Evolutionary conservation across 306 rosid species (phyloP), one percentile per base, ranked within the genome.

Genomic region (Quercus aquifolioides): DNA sequence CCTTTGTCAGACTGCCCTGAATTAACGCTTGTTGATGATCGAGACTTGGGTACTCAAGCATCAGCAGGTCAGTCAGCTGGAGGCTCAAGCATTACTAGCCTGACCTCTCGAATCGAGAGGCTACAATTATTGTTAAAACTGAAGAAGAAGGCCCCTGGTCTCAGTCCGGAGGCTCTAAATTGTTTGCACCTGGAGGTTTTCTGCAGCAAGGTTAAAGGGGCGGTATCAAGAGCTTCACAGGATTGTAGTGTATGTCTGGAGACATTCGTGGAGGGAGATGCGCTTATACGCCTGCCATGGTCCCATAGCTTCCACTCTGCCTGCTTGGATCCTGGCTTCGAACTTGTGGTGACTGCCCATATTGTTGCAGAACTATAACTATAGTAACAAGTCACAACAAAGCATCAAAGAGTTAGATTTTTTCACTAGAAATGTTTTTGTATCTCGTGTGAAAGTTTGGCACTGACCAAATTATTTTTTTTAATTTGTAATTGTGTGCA

Each of bases 181-280:
- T 67, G 90, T 81, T 85, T 92, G 85, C 84, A 74, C 31, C 23
- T 78, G 41, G 91, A 90, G 86, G 60, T 85, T 75, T 91, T 85
- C 74, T 82, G 84, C 56, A 23, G 75, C 82, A 55, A 64, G 1
- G 88, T 71, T 1, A 72, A 73, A 0, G 76, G 55, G 28, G 74
- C 55, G 25, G 90, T 67, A 49, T 76, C 85, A 69, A 79, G 75
- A 55, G 78, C 76, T 41, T 73, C 86, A 17, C 77, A 43, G 43
- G 97, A 92, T 30, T 94, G 98, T 84, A 81, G 97, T 78, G 88
- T 92, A 86, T 94, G 94, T 79, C 85, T 94, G 80, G 98, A 94
- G 83, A 81, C 86, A 84, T 92, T 88, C 69, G 23, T 35, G 2
- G 88, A 78, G 19, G 97, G 97, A 59, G 97, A 94, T 28, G 60